phyloP scores from a whole-genome alignment of 805 yeast species.

The Gaillardinia entomophila region DNA sequence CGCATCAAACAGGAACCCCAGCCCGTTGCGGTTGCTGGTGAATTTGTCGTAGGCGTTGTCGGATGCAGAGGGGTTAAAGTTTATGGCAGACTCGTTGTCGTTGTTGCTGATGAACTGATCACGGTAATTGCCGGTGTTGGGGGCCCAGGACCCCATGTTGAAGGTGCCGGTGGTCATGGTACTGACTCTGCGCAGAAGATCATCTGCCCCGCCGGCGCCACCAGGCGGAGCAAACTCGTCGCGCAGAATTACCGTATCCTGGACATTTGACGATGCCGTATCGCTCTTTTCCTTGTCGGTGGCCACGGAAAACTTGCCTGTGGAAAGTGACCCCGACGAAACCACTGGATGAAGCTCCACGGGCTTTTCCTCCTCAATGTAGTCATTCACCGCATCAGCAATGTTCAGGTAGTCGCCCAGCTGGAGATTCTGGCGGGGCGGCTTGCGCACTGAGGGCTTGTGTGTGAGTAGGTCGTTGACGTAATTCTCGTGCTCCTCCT shows the following conservation, averaged over 20 bases:
- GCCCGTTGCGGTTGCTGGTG: slow-evolving; percentile 20
- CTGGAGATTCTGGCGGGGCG: slow-evolving; percentile 7
- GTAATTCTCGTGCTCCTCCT: background rate
- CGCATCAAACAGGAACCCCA: slow-evolving; percentile 10
- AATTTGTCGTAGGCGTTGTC: slow-evolving; percentile 24
- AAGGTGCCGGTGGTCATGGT: slow-evolving; percentile 26
- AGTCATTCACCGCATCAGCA: slow-evolving; percentile 28
- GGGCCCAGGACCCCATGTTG: slow-evolving; percentile 54
- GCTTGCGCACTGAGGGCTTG: background rate
- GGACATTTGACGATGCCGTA: background rate
- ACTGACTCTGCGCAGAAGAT: slow-evolving; percentile 24
- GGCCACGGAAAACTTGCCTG: slow-evolving; percentile 13
- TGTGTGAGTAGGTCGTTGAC: background rate
- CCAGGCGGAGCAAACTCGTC: background rate
- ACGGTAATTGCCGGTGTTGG: slow-evolving; percentile 44
- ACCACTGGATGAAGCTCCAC: slow-evolving; percentile 4
- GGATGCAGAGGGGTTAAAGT: slow-evolving; percentile 14
- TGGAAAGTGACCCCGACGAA: slow-evolving; percentile 11
- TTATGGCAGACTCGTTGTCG: slow-evolving; percentile 15
- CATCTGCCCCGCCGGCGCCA: slow-evolving; percentile 3
- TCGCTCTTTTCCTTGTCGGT: slow-evolving; percentile 1
- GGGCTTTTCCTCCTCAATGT: slow-evolving; percentile 12
- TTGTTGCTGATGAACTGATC: slow-evolving; percentile 12
- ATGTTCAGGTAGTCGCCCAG: slow-evolving; percentile 23
- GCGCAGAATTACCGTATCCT: background rate